Evolutionary conservation across 2,329 filamentous ascomycete genomes (phyloP), one percentile per base, ranked within the genome.

Genomic region (Sporothrix euskadiensis): DNA sequence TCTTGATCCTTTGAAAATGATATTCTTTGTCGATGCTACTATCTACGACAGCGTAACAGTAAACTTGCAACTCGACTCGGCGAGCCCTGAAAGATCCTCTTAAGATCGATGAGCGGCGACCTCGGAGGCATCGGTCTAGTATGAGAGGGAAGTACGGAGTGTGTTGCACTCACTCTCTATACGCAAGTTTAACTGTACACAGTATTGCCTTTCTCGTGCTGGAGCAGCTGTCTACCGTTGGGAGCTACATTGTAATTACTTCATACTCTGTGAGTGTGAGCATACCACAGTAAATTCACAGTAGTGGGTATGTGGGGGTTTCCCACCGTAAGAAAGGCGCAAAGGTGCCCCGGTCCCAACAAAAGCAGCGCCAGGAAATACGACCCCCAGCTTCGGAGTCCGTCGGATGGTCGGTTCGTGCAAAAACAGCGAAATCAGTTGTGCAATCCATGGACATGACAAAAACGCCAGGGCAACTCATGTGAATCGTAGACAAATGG

Each of bases 381-480:
- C 68, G 73, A 65, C n/a, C 16, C 52, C 52, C 10, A 70, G 54
- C 26, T 41, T 71, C 68, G 73, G 49, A 73, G 14, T 73, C 72
- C 73, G 73, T 69, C 71, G 71, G 73, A 54, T 26, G 47, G 47
- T 71, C 57, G 71, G 39, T 47, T 47, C 22, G 39, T n/a, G n/a
- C 10, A 2, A 4, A 12, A 47, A 22, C 35, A 22, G 61, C 61
- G 47, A 65, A 65, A 47, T 14, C 32, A 6, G 26, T 22, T 65
- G 61, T 4, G 22, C 4, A 14, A 4, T 26, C 2, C 39, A 66
- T 41, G 12, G 61, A 30, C 26, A 1, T 12, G n/a, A 47, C 10
- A 66, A 47, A 66, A 6, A 16, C 61, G 47, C 39, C 4, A 12
- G 61, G 22, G 3, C 61, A 47, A 30, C 30, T 47, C 39, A 47